Base-by-base conservation (phyloP, 192 early-diverging fungal genomes). In the Linnemannia exigua region DNA sequence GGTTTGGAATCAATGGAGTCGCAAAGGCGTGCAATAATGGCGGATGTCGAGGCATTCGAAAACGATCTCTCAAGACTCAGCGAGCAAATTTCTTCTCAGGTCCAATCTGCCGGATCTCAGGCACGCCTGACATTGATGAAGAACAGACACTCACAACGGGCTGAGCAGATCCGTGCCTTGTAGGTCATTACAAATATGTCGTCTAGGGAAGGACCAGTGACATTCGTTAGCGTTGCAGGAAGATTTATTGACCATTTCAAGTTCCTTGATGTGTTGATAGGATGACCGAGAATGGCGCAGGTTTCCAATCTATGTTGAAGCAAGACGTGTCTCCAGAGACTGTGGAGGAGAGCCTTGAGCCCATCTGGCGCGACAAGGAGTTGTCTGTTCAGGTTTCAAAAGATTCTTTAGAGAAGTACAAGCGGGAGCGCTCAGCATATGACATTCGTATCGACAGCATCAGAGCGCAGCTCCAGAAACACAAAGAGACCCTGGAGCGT, bases 321-420 rank as follows among this genome's bases (percentile, higher is more conserved):
- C 25, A 67, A 8, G 35, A 8, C 36, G 70, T 75, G 16, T 22
- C 31, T 5, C 70, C 84, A 6, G 84, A 86, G 17, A 54, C 69
- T 0, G 48, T 77, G 1, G 84, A 86, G 61, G 78, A 81, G 15
- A 76, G 87, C 38, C 83, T 89, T 67, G 17, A 33, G 22, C 84
- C 88, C 3, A 84, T 88, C 66, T 84, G 92, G 69, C 83, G 83
- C 47, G 88, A 92, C 41, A 87, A 90, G 74, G 88, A 88, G 63
- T 61, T 77, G 6, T 84, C 91, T 38, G 79, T 89, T 19, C 69
- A 77, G n/a, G 36, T 82, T 3, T 72, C 94, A 16, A 87, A 81
- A 2, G 61, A 86, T 44, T 20, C 67, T 0, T 20, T 82, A 1
- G 87, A 78, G 36, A 37, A 69, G 38, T 67, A 35, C 48, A 82